phyloP scores from a whole-genome alignment of 768 basidiomycete genomes.

The Lactarius hatsudake region DNA sequence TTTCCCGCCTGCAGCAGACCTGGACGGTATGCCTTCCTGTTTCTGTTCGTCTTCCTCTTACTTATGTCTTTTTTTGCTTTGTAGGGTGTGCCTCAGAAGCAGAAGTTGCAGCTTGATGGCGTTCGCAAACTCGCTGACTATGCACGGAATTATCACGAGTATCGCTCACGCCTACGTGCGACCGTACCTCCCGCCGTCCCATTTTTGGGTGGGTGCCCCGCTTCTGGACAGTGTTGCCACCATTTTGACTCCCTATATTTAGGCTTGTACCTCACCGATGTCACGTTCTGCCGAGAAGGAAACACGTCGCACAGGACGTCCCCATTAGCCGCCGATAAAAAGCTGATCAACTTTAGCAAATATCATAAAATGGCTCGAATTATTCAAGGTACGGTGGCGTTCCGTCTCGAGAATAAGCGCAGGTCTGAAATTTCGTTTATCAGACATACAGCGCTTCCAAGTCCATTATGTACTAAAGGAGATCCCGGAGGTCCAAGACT shows the following conservation, averaged over 20 bases:
- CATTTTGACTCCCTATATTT: slow-evolving; percentile 19
- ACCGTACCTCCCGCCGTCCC: slow-evolving; percentile 92
- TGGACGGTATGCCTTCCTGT: slow-evolving; percentile 70
- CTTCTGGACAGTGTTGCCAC: neutral
- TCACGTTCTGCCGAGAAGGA: slow-evolving; percentile 95
- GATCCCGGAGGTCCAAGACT: slow-evolving; percentile 86
- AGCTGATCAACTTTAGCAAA: slow-evolving; percentile 93
- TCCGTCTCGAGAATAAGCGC: neutral
- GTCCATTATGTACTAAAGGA: slow-evolving; percentile 81
- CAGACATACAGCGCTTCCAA: slow-evolving; percentile 93
- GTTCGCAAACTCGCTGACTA: slow-evolving; percentile 89
- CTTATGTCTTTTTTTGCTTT: slow-evolving; percentile 13
- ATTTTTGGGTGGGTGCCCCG: slow-evolving; percentile 69
- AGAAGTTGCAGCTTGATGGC: slow-evolving; percentile 70
- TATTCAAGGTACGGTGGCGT: slow-evolving; percentile 56
- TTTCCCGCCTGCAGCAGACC: slow-evolving; percentile 86
- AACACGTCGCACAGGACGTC: slow-evolving; percentile 85
- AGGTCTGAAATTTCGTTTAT: neutral
- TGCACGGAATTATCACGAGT: slow-evolving; percentile 85
- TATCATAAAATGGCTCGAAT: slow-evolving; percentile 89
- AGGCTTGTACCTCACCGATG: slow-evolving; percentile 87
- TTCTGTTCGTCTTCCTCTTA: neutral
- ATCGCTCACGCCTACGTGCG: slow-evolving; percentile 81
- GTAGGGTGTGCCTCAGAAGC: slow-evolving; percentile 84
- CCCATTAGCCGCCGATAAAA: slow-evolving; percentile 69